These are phyloP conservation scores for Xanthoconium purpureum DNA, from an alignment of 768 basidiomycete species.

Conservation along the genomic window DNA sequence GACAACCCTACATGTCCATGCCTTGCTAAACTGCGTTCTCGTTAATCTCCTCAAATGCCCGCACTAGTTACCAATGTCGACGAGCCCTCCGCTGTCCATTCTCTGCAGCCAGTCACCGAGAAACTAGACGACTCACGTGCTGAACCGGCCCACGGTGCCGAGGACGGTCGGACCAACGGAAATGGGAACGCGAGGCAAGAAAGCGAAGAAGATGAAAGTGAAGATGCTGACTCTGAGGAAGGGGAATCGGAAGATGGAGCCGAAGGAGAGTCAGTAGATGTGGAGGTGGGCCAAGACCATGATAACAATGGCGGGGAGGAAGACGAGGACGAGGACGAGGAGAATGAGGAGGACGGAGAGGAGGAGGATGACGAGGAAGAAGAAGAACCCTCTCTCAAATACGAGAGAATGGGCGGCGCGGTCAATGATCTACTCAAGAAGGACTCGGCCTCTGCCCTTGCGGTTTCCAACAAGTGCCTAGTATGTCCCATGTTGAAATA, in stretches of 20 bases:
- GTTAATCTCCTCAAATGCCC: slow-evolving; percentile 9
- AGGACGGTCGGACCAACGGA: slow-evolving; percentile 17
- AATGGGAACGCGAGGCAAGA: slow-evolving; percentile 7
- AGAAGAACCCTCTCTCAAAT: slow-evolving; percentile 90
- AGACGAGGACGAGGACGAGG: slow-evolving; percentile 21
- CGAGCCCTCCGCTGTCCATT: not conserved
- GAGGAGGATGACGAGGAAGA: slow-evolving; percentile 73
- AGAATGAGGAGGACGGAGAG: slow-evolving; percentile 39
- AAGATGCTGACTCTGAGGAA: slow-evolving; percentile 1
- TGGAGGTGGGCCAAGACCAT: not conserved
- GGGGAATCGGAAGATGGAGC: slow-evolving; percentile 3
- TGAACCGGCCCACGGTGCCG: not conserved
- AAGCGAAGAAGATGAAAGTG: slow-evolving; percentile 1
- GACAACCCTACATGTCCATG: slow-evolving; percentile 10
- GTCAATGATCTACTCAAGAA: slow-evolving; percentile 79
- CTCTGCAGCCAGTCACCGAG: not conserved
- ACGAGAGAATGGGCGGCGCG: slow-evolving; percentile 73
- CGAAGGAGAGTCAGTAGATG: not conserved
- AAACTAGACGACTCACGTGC: slow-evolving; percentile 1
- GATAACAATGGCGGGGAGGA: slow-evolving; percentile 14
- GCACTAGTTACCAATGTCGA: not conserved
- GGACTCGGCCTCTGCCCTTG: slow-evolving; percentile 83
- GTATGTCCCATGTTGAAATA: slow-evolving; percentile 38
- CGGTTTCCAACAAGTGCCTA: slow-evolving; percentile 69
- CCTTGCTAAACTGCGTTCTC: not conserved